These are phyloP conservation scores for Colletotrichum theobromicola DNA, from an alignment of 2,329 filamentous ascomycete genomes.

Conservation along the genomic window DNA sequence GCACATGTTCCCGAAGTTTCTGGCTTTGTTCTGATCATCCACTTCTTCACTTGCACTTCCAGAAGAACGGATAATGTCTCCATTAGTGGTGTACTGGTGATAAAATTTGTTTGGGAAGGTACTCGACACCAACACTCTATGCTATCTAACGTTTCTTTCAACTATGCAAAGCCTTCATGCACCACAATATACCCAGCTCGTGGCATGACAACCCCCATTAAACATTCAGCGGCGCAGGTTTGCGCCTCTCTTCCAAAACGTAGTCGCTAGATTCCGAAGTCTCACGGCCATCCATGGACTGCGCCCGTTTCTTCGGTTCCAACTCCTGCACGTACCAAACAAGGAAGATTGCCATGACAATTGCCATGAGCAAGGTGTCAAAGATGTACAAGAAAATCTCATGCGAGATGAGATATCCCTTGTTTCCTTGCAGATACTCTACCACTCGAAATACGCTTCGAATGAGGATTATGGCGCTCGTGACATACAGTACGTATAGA, in stretches of 20 bases:
- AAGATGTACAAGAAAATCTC: constrained; percentile 49
- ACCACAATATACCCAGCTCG: neutral
- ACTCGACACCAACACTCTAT: neutral
- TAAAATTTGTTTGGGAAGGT: neutral
- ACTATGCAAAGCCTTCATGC: neutral
- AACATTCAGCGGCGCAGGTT: neutral
- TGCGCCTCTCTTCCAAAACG: neutral
- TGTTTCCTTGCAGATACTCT: constrained; percentile 49
- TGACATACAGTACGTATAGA: constrained; percentile 33
- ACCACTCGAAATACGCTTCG: constrained; percentile 51
- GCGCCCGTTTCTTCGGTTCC: neutral
- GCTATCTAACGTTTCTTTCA: neutral
- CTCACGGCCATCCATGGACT: neutral
- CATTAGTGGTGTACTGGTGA: neutral
- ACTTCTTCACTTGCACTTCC: neutral
- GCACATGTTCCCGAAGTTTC: neutral
- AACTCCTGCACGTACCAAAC: constrained; percentile 12
- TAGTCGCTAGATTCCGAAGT: neutral
- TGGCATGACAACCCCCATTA: neutral
- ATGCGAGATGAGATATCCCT: constrained; percentile 43
- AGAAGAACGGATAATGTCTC: neutral
- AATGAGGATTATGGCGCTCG: constrained; percentile 45
- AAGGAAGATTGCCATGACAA: constrained; percentile 36
- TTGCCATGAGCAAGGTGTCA: constrained; percentile 43
- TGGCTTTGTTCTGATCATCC: neutral